phyloP scores from a whole-genome alignment of 2,329 filamentous ascomycete genomes.

The Sarocladium strictum region DNA sequence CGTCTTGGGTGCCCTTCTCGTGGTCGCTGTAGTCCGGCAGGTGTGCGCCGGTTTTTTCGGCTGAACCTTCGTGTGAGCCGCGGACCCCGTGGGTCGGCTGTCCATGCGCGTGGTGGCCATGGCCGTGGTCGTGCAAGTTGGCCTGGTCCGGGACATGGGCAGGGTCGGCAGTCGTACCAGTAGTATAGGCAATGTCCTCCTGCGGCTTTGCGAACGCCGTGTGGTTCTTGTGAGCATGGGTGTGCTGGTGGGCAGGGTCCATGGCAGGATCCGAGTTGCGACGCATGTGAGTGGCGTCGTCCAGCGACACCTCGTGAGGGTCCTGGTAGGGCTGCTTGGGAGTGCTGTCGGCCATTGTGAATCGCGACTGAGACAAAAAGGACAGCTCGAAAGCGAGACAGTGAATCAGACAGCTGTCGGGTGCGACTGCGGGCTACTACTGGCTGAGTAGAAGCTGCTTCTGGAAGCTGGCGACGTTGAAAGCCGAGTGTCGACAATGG shows the following conservation, averaged over 20 bases:
- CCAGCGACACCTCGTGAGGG: background rate
- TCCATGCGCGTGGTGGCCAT: constrained; percentile 13
- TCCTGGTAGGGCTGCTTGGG: constrained; percentile 6
- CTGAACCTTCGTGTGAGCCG: constrained; percentile 23
- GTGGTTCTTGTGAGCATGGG: constrained; percentile 38
- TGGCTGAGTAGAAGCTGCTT: background rate
- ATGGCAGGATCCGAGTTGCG: constrained; percentile 27
- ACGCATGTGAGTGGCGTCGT: constrained; percentile 12
- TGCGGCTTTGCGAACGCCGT: constrained; percentile 27
- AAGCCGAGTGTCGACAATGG: background rate
- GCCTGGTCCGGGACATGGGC: constrained; percentile 26
- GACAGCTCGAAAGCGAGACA: background rate
- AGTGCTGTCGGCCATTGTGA: constrained; percentile 10
- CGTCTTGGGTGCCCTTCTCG: constrained; percentile 29
- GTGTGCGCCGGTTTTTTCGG: constrained; percentile 17
- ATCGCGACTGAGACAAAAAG: background rate
- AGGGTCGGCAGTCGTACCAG: constrained; percentile 31
- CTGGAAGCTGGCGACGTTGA: constrained; percentile 1
- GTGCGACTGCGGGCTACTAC: background rate
- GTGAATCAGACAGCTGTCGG: background rate
- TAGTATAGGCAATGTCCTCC: constrained; percentile 41
- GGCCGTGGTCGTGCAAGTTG: constrained; percentile 19
- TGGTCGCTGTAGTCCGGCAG: constrained; percentile 34
- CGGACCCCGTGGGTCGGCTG: constrained; percentile 19
- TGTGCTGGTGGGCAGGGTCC: constrained; percentile 34